Base-by-base conservation (phyloP, 1,139 yeast species). In the Pichiaceae sp. region DNA sequence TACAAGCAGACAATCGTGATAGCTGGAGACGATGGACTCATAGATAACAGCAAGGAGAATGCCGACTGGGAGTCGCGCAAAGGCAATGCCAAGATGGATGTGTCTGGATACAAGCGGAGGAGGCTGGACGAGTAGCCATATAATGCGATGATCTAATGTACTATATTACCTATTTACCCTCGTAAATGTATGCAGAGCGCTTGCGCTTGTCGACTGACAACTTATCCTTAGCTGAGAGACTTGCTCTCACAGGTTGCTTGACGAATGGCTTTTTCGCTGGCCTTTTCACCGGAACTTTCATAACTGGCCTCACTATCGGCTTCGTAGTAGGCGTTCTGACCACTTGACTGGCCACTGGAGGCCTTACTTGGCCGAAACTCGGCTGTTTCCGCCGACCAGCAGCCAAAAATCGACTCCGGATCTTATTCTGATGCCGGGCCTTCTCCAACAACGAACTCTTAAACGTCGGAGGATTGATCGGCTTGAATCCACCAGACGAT, bases 1-100 rank as follows among this genome's bases (percentile, higher is more conserved):
- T 78, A 77, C 52, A 81, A 81, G 47, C 91, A 82, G 53, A 72
- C 81, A 0, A 63, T 81, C 5, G 64, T 64, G 33, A 57, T 72
- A 2, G 78, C 73, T 21, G 69, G 66, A 9, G 71, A 66, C 38
- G 62, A 56, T 28, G 45, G 44, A 16, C 39, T 49, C 17, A 48
- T 51, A 33, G 66, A 52, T 35, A 53, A 54, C 40, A 31, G 43
- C 4, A 32, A 43, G 28, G 55, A 51, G 36, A 37, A 36, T n/a
- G 45, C 38, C 11, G 33, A 36, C 35, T 37, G 38, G 38, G 36
- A 26, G 15, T 24, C 14, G 11, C 19, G 19, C 7, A 37, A 26
- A 4, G 33, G 29, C 15, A 48, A 50, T 25, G 33, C 40, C n/a
- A 54, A 51, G 31, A 57, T 52, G 41, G 48, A 57, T 33, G 47